Percentiles rank a stretch among this genome's conserved stretches.
These are phyloP conservation scores for Lentinula novae-zelandiae DNA, from an alignment of 1,284 basidiomycete species.

Conservation along the genomic window DNA sequence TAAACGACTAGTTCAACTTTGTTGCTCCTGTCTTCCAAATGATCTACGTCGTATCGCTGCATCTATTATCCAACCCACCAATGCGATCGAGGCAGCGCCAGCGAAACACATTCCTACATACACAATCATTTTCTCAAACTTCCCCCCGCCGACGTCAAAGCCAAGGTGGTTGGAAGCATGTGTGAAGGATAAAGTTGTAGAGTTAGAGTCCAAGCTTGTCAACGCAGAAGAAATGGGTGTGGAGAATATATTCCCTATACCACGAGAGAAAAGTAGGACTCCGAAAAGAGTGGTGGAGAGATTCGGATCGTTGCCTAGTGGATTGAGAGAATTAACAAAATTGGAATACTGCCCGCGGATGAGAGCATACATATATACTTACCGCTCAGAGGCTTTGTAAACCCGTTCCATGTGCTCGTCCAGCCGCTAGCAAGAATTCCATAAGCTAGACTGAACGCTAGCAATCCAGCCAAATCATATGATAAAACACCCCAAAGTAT, in stretches of 20 bases:
- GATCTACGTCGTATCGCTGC: neutral
- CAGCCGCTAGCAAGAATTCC: constrained; percentile 34
- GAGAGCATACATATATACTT: constrained; percentile 5
- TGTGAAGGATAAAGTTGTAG: no score
- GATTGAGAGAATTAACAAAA: neutral
- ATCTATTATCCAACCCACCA: constrained; percentile 23
- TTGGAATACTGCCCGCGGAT: neutral
- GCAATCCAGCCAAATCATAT: constrained; percentile 28
- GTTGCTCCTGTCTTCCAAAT: neutral
- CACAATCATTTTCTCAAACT: constrained; percentile 30
- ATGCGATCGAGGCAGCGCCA: constrained; percentile 21
- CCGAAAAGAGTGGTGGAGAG: constrained; percentile 33
- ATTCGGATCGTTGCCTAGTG: constrained; percentile 31
- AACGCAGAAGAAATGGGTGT: constrained; percentile 36
- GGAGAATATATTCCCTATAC: constrained; percentile 38
- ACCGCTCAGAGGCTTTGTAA: constrained; percentile 29
- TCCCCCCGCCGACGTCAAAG: constrained; percentile 30
- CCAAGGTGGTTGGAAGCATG: constrained; percentile 14
- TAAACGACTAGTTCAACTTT: no score
- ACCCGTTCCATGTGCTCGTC: constrained; percentile 31
- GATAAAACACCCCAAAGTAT: constrained; percentile 37
- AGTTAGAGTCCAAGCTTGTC: neutral
- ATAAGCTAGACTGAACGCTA: constrained; percentile 31
- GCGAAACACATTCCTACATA: constrained; percentile 35
- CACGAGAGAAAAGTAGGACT: constrained; percentile 33